Evolutionary conservation across 768 basidiomycete genomes (phyloP).

Genomic region (Chalciporus pseudorubinellus): DNA sequence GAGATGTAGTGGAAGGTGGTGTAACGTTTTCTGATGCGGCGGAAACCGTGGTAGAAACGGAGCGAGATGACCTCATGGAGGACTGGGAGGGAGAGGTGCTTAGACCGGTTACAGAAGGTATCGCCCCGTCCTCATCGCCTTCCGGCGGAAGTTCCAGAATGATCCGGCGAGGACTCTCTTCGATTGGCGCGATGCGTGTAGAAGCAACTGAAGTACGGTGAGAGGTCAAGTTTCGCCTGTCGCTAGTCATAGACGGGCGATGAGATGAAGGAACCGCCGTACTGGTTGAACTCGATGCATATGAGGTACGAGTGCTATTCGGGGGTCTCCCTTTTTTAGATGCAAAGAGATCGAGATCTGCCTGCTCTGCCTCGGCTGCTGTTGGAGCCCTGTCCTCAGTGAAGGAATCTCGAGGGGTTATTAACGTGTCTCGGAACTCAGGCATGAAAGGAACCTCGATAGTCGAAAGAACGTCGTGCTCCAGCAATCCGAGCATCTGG

Average conservation of each 20-base stretch:
- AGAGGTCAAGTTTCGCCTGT: conserved; percentile 40
- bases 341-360: conserved; percentile 70
- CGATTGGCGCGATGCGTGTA: conserved; percentile 57
- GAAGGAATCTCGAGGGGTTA: conserved; percentile 34
- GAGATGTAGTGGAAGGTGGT: conserved; percentile 32
- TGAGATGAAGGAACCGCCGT: conserved; percentile 36
- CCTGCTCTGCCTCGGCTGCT: conserved; percentile 64
- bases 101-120: conserved; percentile 36
- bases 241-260: conserved; percentile 30
- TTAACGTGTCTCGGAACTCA: conserved; percentile 35
- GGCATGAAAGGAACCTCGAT: conserved; percentile 83
- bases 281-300: conserved; percentile 40
- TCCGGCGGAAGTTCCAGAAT: conserved; percentile 52
- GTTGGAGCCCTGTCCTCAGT: conserved; percentile 38
- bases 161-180: conserved; percentile 62
- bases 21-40: conserved; percentile 15
- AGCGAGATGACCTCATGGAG: conserved; percentile 55
- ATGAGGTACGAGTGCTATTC: conserved; percentile 36
- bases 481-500: conserved; percentile 89
- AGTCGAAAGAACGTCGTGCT: conserved; percentile 86
- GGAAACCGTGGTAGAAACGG: conserved; percentile 41
- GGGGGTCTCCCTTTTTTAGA: conserved; percentile 40
- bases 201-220: conserved; percentile 51
- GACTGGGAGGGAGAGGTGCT: conserved; percentile 68
- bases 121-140: conserved; percentile 28